Conservation (phyloP, 2,329 filamentous ascomycete genomes). For the Nigrospora sphaerica region DNA sequence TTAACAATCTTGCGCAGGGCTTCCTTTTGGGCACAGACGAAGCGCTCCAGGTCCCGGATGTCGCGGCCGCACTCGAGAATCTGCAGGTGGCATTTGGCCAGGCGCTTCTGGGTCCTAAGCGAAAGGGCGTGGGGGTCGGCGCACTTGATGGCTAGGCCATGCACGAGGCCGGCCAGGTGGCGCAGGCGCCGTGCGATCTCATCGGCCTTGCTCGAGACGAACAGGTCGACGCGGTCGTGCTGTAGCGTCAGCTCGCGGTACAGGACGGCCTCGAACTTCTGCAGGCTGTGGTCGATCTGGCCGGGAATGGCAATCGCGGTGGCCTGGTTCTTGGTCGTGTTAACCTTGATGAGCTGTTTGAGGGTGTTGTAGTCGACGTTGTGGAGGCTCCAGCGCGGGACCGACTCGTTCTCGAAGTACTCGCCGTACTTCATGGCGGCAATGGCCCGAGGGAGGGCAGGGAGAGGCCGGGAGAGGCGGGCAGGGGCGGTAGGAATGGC, state of each 20-base stretch:
- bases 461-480: no score
- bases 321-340: conserved; percentile 66
- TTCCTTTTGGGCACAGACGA: conserved; percentile 64
- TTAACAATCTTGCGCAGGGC: conserved; percentile 80
- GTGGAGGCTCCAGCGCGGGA: conserved; percentile 76
- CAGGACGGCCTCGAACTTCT: conserved; percentile 64
- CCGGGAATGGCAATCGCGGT: conserved; percentile 68
- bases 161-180: conserved; percentile 39
- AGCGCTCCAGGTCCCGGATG: conserved; percentile 62
- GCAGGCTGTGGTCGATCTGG: conserved; percentile 50
- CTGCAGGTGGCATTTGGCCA: conserved; percentile 46
- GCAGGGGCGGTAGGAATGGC: no score
- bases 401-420: conserved; percentile 66
- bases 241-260: conserved; percentile 65
- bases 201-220: conserved; percentile 72
- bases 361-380: conserved; percentile 87
- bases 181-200: conserved; percentile 63
- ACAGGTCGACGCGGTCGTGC: conserved; percentile 71
- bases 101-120: conserved; percentile 41
- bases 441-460: no score
- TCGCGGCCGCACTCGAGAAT: conserved; percentile 60
- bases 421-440: conserved; percentile 67
- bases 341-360: conserved; percentile 75
- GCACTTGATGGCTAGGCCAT: conserved; percentile 38
- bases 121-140: conserved; percentile 25